Conservation (phyloP, 768 basidiomycete genomes). For the Pluteus cervinus region DNA sequence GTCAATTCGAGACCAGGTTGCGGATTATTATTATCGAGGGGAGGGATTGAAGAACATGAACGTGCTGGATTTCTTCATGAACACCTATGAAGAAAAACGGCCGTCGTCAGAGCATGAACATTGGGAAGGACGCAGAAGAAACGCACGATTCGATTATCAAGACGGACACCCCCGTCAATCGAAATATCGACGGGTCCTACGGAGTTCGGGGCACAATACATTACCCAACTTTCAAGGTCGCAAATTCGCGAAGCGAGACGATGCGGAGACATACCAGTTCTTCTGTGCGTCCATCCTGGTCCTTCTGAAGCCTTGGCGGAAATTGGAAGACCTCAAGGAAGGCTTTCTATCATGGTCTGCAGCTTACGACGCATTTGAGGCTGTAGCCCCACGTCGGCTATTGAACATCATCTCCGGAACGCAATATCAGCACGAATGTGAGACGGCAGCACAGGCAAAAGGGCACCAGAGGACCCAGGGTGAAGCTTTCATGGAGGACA, state of each 20-base stretch:
- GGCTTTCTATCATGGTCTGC: slow-evolving; percentile 15
- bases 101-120: too few relatives aligned
- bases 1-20: slow-evolving; percentile 13
- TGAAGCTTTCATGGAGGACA: background rate
- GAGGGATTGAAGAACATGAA: slow-evolving; percentile 10
- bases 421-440: slow-evolving; percentile 9
- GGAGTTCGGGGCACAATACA: slow-evolving; percentile 19
- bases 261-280: slow-evolving; percentile 13
- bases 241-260: slow-evolving; percentile 24
- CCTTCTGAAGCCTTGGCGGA: slow-evolving; percentile 33
- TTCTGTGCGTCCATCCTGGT: slow-evolving; percentile 31
- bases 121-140: slow-evolving; percentile 7
- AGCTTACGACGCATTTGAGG: slow-evolving; percentile 8
- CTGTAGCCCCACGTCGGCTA: background rate
- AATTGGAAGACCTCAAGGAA: slow-evolving; percentile 19
- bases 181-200: slow-evolving; percentile 10
- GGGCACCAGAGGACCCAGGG: background rate
- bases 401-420: slow-evolving; percentile 2
- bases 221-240: slow-evolving; percentile 31
- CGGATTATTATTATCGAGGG: slow-evolving; percentile 21
- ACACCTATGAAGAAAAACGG: slow-evolving; percentile 25
- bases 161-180: background rate
- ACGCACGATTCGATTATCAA: slow-evolving; percentile 11
- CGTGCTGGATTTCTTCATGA: slow-evolving; percentile 19
- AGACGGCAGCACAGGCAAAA: background rate